Evolutionary conservation across 192 early-diverging fungal genomes (phyloP), one percentile per base, ranked within the genome.

Genomic region (Coemansia biformis): DNA sequence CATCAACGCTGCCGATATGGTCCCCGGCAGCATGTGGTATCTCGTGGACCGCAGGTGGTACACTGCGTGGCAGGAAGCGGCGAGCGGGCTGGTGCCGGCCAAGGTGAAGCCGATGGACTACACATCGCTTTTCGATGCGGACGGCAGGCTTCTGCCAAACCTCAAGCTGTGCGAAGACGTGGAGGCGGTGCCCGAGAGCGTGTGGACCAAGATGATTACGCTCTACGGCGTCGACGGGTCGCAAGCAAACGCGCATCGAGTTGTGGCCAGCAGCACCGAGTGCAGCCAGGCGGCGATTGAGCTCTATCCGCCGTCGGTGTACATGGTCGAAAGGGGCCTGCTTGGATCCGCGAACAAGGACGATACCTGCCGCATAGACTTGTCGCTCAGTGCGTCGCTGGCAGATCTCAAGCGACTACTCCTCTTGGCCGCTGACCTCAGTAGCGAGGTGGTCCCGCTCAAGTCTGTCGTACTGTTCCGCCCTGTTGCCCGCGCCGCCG

Each of bases 21-120:
- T 19, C 22, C 53, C 54, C 5, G 74, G 59, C 14, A 65, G 67
- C 21, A 39, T 49, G 1, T 81, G 78, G 78, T 80, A 78, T 21
- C 38, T 83, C 21, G 47, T 83, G 8, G 58, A 34, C 24, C 49
- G 54, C 38, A 34, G 43, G 17, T 79, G 82, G 81, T 73, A 45
- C 18, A 40, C 49, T 15, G 30, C 39, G 5, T 80, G 81, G 61
- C 48, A 79, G 44, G 62, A 77, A 28, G 66, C 59, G 46, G 41
- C 35, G 6, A 66, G 59, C 23, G 46, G 56, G 12, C 66, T 57
- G 2, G 51, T 47, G 0, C 48, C 33, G 8, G 43, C 56, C 2
- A 29, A 34, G 17, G 71, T 78, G 36, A 76, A 76, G 0, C 56
- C 61, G 0, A 74, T 82, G n/a, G 70, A 79, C 14, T 79, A 79